A percentile compares a stretch with the other conserved stretches of the same genome.
These are phyloP conservation scores for Hura crepitans DNA, from an alignment of 441 rosid species.

Conservation along the genomic window DNA sequence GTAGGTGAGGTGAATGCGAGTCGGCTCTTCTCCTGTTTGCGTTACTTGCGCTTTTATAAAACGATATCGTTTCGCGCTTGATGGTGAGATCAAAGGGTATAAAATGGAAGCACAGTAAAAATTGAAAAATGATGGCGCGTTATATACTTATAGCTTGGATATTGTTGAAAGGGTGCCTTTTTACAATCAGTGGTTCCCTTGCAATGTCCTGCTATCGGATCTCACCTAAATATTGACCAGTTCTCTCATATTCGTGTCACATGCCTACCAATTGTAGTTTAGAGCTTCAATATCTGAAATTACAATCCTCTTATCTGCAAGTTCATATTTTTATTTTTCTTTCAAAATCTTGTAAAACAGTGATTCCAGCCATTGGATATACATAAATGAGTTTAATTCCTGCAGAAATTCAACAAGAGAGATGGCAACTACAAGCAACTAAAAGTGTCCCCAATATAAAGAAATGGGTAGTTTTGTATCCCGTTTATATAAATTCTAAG, in stretches of 20 bases:
- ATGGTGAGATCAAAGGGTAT: too few relatives aligned
- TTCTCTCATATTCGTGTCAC: not conserved
- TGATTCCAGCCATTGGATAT: not conserved
- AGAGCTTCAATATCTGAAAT: not conserved
- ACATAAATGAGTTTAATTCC: slow-evolving; percentile 6
- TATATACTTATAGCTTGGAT: too few relatives aligned
- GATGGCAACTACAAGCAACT: slow-evolving; percentile 57
- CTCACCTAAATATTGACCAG: not conserved
- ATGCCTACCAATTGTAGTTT: not conserved
- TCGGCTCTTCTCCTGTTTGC: too few relatives aligned
- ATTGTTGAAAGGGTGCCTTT: not conserved
- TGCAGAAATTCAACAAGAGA: slow-evolving; percentile 2
- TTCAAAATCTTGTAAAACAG: not conserved
- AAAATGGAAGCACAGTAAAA: too few relatives aligned
- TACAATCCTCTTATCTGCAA: not conserved
- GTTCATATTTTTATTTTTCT: not conserved
- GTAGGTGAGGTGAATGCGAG: too few relatives aligned
- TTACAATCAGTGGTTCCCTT: not conserved
- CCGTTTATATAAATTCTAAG: slow-evolving; percentile 77
- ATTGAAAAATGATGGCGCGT: too few relatives aligned
- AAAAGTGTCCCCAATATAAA: slow-evolving; percentile 41
- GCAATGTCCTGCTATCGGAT: not conserved
- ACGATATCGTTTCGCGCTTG: not conserved
- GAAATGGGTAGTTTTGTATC: slow-evolving; percentile 73
- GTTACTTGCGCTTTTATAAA: too few relatives aligned